Evolutionary conservation across 495 filamentous ascomycete species (phyloP).

Genomic region (Penicillium pancosmium): DNA sequence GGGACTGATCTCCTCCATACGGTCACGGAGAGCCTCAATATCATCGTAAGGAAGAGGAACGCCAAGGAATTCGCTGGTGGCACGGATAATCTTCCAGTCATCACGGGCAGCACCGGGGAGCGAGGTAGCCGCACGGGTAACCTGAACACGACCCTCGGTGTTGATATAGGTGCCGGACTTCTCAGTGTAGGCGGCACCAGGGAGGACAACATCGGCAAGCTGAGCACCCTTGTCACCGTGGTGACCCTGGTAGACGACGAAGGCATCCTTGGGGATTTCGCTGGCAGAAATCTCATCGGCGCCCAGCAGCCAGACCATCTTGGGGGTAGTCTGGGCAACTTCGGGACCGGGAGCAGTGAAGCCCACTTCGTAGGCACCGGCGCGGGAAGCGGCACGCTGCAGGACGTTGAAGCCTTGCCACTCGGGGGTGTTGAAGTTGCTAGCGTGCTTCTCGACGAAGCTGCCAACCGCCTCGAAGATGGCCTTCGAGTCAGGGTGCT

Average conservation of each 20-base stretch:
- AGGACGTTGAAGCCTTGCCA: slow-evolving; percentile 99
- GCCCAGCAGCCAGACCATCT: slow-evolving; percentile 95
- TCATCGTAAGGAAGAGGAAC: slow-evolving; percentile 89
- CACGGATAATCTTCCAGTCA: slow-evolving; percentile 98
- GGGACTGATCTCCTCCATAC: slow-evolving; percentile 94
- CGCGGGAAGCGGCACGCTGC: slow-evolving; percentile 87
- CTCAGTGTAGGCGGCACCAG: slow-evolving; percentile 94
- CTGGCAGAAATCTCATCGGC: slow-evolving; percentile 82
- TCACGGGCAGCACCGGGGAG: slow-evolving; percentile 86
- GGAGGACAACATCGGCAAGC: slow-evolving; percentile 90
- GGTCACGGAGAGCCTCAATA: slow-evolving; percentile 79
- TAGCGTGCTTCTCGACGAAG: slow-evolving; percentile 90
- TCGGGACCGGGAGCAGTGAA: slow-evolving; percentile 80
- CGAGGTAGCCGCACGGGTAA: slow-evolving; percentile 83
- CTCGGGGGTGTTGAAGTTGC: slow-evolving; percentile 82
- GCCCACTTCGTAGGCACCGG: slow-evolving; percentile 92
- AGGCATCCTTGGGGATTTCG: slow-evolving; percentile 90
- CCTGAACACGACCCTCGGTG: slow-evolving; percentile 93
- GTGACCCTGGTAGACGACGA: slow-evolving; percentile 97
- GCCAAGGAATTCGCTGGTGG: slow-evolving; percentile 87
- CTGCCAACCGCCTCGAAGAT: slow-evolving; percentile 86
- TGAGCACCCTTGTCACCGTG: slow-evolving; percentile 94
- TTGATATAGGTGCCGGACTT: slow-evolving; percentile 97
- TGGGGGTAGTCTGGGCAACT: slow-evolving; percentile 80
- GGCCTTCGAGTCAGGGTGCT: slow-evolving; percentile 86